Percentiles rank a stretch among this genome's conserved stretches.
These are phyloP conservation scores for Adansonia gregorii DNA, from an alignment of 441 rosid genomes.

Conservation along the genomic window DNA sequence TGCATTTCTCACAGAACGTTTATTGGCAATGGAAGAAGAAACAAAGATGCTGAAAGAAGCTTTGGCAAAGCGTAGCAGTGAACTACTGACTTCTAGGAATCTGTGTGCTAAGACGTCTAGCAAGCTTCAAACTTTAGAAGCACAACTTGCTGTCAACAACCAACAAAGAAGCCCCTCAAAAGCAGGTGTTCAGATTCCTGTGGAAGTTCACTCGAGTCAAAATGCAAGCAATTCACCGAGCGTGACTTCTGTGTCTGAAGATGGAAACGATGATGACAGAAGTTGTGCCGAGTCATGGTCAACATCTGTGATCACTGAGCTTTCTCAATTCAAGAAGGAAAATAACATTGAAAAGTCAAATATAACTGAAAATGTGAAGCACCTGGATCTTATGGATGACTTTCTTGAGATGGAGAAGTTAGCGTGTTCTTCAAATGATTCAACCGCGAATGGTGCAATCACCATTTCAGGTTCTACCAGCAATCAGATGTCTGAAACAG, in stretches of 20 bases:
- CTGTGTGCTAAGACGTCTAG: constrained; percentile 78
- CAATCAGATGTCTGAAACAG: constrained; percentile 41
- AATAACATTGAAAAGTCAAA: constrained; percentile 47
- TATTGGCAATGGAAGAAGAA: constrained; percentile 89
- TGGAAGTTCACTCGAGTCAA: background rate
- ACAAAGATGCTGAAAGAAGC: constrained; percentile 98
- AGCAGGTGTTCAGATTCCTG: constrained; percentile 48
- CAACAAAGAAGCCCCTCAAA: constrained; percentile 61
- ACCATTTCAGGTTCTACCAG: constrained; percentile 42
- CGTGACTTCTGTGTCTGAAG: constrained; percentile 83
- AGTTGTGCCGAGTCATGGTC: constrained; percentile 85
- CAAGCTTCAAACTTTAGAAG: constrained; percentile 79
- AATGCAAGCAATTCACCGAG: constrained; percentile 82
- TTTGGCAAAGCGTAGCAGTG: constrained; percentile 86
- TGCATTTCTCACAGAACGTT: constrained; percentile 78
- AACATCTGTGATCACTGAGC: constrained; percentile 54
- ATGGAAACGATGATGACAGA: constrained; percentile 80
- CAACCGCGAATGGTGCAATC: constrained; percentile 17
- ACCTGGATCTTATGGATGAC: constrained; percentile 92
- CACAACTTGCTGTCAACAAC: constrained; percentile 46
- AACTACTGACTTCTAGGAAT: constrained; percentile 85
- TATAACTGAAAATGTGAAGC: constrained; percentile 56
- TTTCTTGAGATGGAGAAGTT: constrained; percentile 96
- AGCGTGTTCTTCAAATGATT: constrained; percentile 60
- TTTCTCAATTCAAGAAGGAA: constrained; percentile 67